Percentiles rank a stretch among this genome's conserved stretches.
Evolutionary conservation across 495 filamentous ascomycete genomes (phyloP).

Genomic region (Filosporella fistucella): DNA sequence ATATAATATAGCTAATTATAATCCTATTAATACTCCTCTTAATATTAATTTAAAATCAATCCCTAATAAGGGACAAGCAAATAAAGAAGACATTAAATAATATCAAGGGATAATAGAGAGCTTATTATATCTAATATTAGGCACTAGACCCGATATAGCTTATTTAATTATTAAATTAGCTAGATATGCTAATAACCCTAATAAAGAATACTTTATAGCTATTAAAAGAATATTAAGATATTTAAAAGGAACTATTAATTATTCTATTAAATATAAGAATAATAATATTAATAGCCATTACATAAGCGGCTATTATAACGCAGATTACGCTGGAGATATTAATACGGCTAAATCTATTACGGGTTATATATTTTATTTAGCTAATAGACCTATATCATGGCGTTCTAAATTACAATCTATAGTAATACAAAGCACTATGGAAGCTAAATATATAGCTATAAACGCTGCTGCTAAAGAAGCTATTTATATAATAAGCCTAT

Average conservation of each 20-base stretch:
- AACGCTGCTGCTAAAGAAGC: constrained; percentile 11
- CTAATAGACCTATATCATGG: constrained; percentile 7
- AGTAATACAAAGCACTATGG: constrained; percentile 5
- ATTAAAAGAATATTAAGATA: constrained; percentile 17
- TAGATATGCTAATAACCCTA: constrained; percentile 13
- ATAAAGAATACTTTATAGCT: constrained; percentile 5
- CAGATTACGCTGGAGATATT: constrained; percentile 11
- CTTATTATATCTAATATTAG: constrained; percentile 18
- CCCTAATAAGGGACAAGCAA: constrained; percentile 3
- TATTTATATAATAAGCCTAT: constrained; percentile 7
- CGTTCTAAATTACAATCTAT: constrained; percentile 13
- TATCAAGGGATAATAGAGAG: constrained; percentile 15
- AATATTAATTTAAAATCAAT: constrained; percentile 11
- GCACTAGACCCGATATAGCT: constrained; percentile 20
- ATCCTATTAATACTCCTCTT: constrained; percentile 14
- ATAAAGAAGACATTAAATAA: constrained; percentile 1
- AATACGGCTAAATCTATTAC: constrained; percentile 8
- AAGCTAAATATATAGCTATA: constrained; percentile 16
- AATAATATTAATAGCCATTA: constrained; percentile 1
- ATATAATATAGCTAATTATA: constrained; percentile 7
- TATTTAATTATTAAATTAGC: constrained; percentile 11
- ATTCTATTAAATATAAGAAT: constrained; percentile 12
- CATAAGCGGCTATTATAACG: constrained; percentile 4
- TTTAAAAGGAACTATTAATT: constrained; percentile 16
- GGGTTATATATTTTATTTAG: constrained; percentile 9